A percentile compares a stretch with the other conserved stretches of the same genome.
Evolutionary conservation across 2,329 filamentous ascomycete genomes (phyloP).

Genomic region (Pseudogymnoascus sp.): DNA sequence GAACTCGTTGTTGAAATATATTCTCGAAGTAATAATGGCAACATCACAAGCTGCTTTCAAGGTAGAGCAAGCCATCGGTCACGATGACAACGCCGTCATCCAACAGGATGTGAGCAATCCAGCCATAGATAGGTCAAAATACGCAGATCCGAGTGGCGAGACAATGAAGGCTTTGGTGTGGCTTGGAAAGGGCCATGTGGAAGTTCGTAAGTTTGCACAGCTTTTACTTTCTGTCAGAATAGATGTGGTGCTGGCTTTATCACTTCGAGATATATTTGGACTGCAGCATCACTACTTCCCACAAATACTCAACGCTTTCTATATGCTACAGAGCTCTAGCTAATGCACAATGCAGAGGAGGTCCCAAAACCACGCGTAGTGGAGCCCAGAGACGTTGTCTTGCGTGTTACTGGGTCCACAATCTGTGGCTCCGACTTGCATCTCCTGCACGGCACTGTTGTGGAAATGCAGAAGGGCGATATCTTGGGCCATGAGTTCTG

Average conservation of each 20-base stretch:
- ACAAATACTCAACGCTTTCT: background rate
- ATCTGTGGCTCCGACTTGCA: slow-evolving; percentile 30
- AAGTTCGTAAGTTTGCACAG: slow-evolving; percentile 45
- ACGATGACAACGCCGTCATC: slow-evolving; percentile 56
- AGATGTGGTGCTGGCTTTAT: background rate
- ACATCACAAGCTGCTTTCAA: slow-evolving; percentile 54
- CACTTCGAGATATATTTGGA: background rate
- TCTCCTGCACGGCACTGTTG: slow-evolving; percentile 30
- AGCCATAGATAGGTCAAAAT: slow-evolving; percentile 39
- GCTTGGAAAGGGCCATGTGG: slow-evolving; percentile 74
- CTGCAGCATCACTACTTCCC: background rate
- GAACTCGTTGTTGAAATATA: background rate
- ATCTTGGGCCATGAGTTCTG: slow-evolving; percentile 59
- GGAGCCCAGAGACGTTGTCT: slow-evolving; percentile 25
- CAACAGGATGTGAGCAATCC: slow-evolving; percentile 65
- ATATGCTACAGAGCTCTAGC: background rate
- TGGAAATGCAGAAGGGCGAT: slow-evolving; percentile 41
- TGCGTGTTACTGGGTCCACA: slow-evolving; percentile 27
- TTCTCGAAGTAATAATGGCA: background rate
- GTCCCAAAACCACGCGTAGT: slow-evolving; percentile 25
- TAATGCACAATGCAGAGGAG: slow-evolving; percentile 12
- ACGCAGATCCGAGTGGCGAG: slow-evolving; percentile 43
- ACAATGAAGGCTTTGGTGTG: slow-evolving; percentile 76
- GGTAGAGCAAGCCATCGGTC: slow-evolving; percentile 61
- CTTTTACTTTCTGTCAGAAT: background rate